Percentiles rank a stretch among this genome's conserved stretches.
phyloP scores from a whole-genome alignment of 2,329 filamentous ascomycete genomes.

The Cylindrodendrum hubeiense region DNA sequence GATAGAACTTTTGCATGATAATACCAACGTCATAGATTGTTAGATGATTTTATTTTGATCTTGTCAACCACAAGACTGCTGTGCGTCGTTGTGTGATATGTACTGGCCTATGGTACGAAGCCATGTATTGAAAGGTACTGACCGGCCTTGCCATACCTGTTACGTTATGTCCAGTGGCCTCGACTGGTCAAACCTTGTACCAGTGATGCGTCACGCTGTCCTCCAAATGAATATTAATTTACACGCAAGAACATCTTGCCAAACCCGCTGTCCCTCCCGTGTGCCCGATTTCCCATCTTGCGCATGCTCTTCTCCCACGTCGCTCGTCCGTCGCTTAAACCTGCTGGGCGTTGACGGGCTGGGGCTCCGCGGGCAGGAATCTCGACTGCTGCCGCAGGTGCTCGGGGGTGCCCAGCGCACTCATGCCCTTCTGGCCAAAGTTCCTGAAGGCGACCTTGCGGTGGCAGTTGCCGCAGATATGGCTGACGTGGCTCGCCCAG shows the following conservation, averaged over 20 bases:
- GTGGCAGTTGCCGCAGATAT: slow-evolving; percentile 41
- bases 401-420: slow-evolving; percentile 41
- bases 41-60: background rate
- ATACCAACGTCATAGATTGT: background rate
- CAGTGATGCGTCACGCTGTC: background rate
- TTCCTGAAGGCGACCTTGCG: slow-evolving; percentile 40
- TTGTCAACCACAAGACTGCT: background rate
- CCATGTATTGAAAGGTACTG: too few species aligned
- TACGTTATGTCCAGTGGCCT: too few species aligned
- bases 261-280: background rate
- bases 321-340: background rate
- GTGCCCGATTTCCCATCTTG: background rate
- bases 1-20: slow-evolving; percentile 7
- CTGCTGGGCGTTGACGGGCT: slow-evolving; percentile 1
- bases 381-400: slow-evolving; percentile 42
- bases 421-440: slow-evolving; percentile 29
- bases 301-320: slow-evolving; percentile 7
- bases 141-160: background rate
- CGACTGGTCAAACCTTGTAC: background rate
- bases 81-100: too few species aligned
- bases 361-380: slow-evolving; percentile 29
- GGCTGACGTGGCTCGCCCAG: slow-evolving; percentile 39
- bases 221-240: background rate
- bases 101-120: too few species aligned
- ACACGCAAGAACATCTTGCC: background rate